phyloP scores from a whole-genome alignment of 208 protist species.

The Leishmania aethiopica region DNA sequence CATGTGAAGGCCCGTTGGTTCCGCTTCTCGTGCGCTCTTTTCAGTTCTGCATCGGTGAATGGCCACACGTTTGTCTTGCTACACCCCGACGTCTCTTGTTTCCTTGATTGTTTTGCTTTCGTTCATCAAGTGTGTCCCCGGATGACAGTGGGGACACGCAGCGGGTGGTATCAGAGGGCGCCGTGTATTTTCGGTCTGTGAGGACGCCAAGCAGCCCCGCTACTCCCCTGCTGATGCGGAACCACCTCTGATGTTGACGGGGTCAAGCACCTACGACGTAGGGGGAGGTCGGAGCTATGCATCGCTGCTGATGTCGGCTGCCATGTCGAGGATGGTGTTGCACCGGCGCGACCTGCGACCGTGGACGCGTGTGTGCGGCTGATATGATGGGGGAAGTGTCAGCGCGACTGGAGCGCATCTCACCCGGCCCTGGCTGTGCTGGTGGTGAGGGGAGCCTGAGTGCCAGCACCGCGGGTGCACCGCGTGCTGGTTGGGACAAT shows the following conservation, averaged over 20 bases:
- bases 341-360: not conserved
- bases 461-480: too few relatives aligned
- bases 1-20: not conserved
- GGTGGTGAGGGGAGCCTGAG: too few relatives aligned
- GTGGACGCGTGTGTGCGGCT: not conserved
- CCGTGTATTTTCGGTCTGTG: not conserved
- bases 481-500: not conserved
- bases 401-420: not conserved
- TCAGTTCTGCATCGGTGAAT: not conserved
- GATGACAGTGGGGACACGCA: not conserved
- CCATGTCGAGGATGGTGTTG: not conserved
- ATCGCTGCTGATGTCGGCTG: not conserved
- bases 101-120: not conserved
- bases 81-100: not conserved
- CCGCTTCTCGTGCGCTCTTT: not conserved
- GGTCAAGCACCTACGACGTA: not conserved
- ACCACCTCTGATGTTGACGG: not conserved
- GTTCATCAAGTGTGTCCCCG: not conserved
- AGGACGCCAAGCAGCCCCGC: not conserved
- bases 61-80: too few relatives aligned
- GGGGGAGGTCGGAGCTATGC: not conserved
- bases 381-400: not conserved
- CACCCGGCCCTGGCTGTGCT: slow-evolving; percentile 2
- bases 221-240: not conserved
- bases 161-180: not conserved